Evolutionary conservation across 257 asterid species (phyloP).

Genomic region (Plectranthus barbatus): DNA sequence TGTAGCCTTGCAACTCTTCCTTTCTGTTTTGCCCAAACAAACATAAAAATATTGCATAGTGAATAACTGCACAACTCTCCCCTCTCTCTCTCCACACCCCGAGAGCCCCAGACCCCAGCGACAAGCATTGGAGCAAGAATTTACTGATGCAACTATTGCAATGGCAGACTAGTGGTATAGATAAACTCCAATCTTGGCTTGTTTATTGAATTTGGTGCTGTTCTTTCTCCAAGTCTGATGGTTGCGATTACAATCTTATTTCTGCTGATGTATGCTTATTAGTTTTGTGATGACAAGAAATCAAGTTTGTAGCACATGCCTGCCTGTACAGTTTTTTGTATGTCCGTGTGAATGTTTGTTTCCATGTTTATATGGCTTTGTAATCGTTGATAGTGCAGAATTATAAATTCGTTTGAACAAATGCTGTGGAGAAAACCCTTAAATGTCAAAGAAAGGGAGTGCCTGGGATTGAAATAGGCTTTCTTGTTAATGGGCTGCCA

Average conservation of each 20-base stretch:
- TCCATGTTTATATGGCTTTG: constrained; percentile 17
- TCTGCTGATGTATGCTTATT: background rate
- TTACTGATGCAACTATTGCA: constrained; percentile 28
- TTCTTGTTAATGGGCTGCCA: constrained; percentile 14
- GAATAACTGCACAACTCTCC: constrained; percentile 13
- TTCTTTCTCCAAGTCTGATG: constrained; percentile 15
- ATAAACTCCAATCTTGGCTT: constrained; percentile 3
- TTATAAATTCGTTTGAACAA: background rate
- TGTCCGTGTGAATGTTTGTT: constrained; percentile 17
- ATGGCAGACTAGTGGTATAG: constrained; percentile 32
- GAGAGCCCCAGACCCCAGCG: constrained; percentile 22
- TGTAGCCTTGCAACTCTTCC: background rate
- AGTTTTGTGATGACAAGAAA: constrained; percentile 9
- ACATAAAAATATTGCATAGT: constrained; percentile 18
- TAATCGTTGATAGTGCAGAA: constrained; percentile 15
- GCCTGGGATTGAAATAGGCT: background rate
- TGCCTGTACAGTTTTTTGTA: constrained; percentile 7
- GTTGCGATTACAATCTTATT: background rate
- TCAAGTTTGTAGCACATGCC: constrained; percentile 12
- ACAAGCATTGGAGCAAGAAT: constrained; percentile 9
- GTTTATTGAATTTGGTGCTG: constrained; percentile 9
- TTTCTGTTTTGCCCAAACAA: constrained; percentile 10
- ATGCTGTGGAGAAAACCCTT: constrained; percentile 20
- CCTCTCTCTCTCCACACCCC: background rate
- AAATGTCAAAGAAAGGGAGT: background rate